phyloP scores from a whole-genome alignment of 805 yeast genomes.

The Yamadazyma insecticola region DNA sequence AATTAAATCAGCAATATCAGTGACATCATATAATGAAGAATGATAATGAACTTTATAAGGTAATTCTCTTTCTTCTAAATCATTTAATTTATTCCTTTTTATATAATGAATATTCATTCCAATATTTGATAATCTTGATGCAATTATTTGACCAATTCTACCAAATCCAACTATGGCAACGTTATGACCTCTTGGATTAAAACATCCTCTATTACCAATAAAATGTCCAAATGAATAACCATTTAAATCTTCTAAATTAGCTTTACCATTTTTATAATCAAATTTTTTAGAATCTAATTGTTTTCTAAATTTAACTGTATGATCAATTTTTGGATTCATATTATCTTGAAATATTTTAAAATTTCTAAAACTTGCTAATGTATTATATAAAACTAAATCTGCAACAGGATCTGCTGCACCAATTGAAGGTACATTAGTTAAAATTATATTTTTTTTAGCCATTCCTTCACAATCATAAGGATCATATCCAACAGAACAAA shows the following conservation, averaged over 20 bases:
- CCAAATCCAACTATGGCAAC: constrained; percentile 75
- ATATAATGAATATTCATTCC: constrained; percentile 65
- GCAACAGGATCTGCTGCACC: constrained; percentile 69
- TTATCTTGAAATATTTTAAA: constrained; percentile 9
- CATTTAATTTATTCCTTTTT: constrained; percentile 45
- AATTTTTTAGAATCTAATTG: constrained; percentile 30
- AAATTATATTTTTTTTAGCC: constrained; percentile 38
- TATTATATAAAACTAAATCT: constrained; percentile 58
- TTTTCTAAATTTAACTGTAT: constrained; percentile 45
- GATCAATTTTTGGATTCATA: constrained; percentile 41
- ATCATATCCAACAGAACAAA: constrained; percentile 58
- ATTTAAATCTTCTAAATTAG: not conserved
- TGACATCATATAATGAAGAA: constrained; percentile 25
- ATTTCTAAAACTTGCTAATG: constrained; percentile 55
- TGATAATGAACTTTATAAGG: constrained; percentile 45
- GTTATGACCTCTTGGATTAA: constrained; percentile 52
- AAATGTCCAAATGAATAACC: constrained; percentile 40
- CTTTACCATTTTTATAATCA: constrained; percentile 25
- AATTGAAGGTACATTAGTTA: constrained; percentile 55
- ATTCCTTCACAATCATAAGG: constrained; percentile 42
- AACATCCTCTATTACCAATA: constrained; percentile 40
- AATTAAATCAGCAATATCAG: constrained; percentile 49
- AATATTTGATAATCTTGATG: constrained; percentile 47
- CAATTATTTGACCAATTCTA: constrained; percentile 64
- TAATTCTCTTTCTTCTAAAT: constrained; percentile 26